phyloP scores from a whole-genome alignment of 257 asterid species.

The Dorcoceras hygrometricum region DNA sequence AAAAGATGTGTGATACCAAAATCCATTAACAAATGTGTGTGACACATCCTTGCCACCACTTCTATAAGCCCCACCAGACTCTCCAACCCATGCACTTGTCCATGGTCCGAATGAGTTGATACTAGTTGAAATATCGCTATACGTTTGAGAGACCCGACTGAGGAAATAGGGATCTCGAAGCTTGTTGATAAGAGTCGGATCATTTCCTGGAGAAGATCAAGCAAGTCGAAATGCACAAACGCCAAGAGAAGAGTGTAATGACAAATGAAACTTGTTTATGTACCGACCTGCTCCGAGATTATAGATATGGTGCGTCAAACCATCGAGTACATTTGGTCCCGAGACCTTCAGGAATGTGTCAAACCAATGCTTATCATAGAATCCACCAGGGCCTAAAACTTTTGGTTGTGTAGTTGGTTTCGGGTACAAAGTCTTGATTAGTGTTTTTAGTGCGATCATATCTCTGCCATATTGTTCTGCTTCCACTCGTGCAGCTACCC shows the following conservation, averaged over 20 bases:
- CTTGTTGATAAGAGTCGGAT: slow-evolving; percentile 50
- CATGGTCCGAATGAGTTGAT: slow-evolving; percentile 49
- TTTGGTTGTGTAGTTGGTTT: slow-evolving; percentile 41
- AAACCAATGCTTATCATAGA: slow-evolving; percentile 66
- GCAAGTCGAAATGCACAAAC: background rate
- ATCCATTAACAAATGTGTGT: slow-evolving; percentile 65
- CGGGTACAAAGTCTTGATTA: slow-evolving; percentile 47
- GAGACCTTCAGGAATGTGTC: slow-evolving; percentile 41
- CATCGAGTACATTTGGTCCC: slow-evolving; percentile 62
- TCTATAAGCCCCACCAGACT: slow-evolving; percentile 84
- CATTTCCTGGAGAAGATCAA: slow-evolving; percentile 43
- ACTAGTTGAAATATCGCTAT: slow-evolving; percentile 35
- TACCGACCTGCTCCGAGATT: slow-evolving; percentile 72
- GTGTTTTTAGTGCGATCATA: slow-evolving; percentile 37
- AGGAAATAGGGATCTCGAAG: slow-evolving; percentile 66
- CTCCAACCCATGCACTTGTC: slow-evolving; percentile 84
- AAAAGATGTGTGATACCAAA: slow-evolving; percentile 45
- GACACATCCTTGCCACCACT: slow-evolving; percentile 84
- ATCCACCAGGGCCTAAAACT: slow-evolving; percentile 77
- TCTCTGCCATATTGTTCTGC: slow-evolving; percentile 76
- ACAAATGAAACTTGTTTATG: background rate
- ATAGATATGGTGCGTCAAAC: slow-evolving; percentile 79
- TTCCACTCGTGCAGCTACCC: slow-evolving; percentile 50
- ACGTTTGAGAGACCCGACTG: slow-evolving; percentile 43
- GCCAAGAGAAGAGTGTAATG: background rate